A percentile compares a stretch with the other conserved stretches of the same genome.
These are phyloP conservation scores for Cynanchum wilfordii DNA, from an alignment of 257 asterid species.

Conservation along the genomic window DNA sequence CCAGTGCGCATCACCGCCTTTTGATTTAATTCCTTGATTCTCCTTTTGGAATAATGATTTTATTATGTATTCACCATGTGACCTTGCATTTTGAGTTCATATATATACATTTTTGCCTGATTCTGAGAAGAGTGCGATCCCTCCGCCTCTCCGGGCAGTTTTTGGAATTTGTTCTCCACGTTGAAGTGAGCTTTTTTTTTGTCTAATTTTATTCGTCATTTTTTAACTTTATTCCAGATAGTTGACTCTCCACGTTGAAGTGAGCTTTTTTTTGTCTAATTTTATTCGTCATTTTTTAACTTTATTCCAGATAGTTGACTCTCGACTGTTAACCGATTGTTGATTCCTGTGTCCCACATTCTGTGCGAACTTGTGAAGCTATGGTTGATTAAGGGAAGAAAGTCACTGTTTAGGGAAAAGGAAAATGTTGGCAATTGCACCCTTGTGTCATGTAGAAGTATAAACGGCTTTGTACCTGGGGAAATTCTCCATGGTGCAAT, in stretches of 20 bases:
- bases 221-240: too few relatives aligned
- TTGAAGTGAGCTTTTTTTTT: neutral
- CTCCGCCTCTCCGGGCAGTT: slow-evolving; percentile 71
- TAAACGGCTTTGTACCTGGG: neutral
- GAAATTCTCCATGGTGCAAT: neutral
- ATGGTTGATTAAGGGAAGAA: neutral
- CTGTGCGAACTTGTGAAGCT: neutral
- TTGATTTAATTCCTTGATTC: slow-evolving; percentile 11
- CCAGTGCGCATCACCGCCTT: slow-evolving; percentile 2
- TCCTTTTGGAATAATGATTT: slow-evolving; percentile 20
- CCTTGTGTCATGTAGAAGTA: neutral
- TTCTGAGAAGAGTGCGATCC: slow-evolving; percentile 66
- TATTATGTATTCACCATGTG: slow-evolving; percentile 6
- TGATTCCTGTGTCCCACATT: neutral
- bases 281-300: too few relatives aligned
- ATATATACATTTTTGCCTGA: slow-evolving; percentile 27
- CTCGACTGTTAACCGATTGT: neutral
- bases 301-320: neutral
- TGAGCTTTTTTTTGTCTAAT: too few relatives aligned
- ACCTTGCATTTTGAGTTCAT: slow-evolving; percentile 19
- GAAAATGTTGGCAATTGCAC: too few relatives aligned
- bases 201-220: neutral
- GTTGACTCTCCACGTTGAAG: too few relatives aligned
- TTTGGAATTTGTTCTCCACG: slow-evolving; percentile 33
- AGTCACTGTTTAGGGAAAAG: too few relatives aligned